Conservation (phyloP, 805 yeast genomes). For the Wickerhamiella siamensis region DNA sequence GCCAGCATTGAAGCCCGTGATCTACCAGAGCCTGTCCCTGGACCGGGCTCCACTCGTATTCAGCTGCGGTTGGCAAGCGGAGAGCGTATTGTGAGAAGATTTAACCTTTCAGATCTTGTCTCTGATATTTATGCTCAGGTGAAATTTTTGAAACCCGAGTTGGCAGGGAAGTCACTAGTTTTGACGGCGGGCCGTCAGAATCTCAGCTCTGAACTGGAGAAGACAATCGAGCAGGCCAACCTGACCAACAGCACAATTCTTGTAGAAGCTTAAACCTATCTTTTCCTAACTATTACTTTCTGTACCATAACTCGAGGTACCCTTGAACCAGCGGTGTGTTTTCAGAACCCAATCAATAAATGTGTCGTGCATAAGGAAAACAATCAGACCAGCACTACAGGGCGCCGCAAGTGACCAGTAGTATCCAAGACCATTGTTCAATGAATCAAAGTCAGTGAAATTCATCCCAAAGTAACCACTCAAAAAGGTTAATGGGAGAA, state of each 20-base stretch:
- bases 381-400: conserved; percentile 21
- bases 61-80: conserved; percentile 87
- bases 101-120: conserved; percentile 45
- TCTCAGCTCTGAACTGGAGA: conserved; percentile 37
- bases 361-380: conserved; percentile 19
- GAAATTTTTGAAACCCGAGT: conserved; percentile 40
- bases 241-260: conserved; percentile 69
- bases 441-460: conserved; percentile 30
- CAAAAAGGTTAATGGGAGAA: conserved; percentile 44
- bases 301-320: conserved; percentile 1
- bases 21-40: conserved; percentile 50
- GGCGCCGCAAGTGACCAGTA: conserved; percentile 37
- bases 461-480: conserved; percentile 52
- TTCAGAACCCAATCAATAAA: conserved; percentile 3
- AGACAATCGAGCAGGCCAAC: conserved; percentile 58
- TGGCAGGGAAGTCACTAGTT: conserved; percentile 35
- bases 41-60: conserved; percentile 45
- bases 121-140: conserved; percentile 46
- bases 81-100: conserved; percentile 60
- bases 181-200: conserved; percentile 45
- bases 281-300: neutral
- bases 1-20: conserved; percentile 35
- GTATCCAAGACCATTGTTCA: conserved; percentile 28
- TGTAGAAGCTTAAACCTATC: conserved; percentile 39
- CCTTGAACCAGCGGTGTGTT: conserved; percentile 16